Percentiles rank a stretch among this genome's conserved stretches.
Conservation (phyloP, 108 stramenopile species). For the Skeletonema menzelii region DNA sequence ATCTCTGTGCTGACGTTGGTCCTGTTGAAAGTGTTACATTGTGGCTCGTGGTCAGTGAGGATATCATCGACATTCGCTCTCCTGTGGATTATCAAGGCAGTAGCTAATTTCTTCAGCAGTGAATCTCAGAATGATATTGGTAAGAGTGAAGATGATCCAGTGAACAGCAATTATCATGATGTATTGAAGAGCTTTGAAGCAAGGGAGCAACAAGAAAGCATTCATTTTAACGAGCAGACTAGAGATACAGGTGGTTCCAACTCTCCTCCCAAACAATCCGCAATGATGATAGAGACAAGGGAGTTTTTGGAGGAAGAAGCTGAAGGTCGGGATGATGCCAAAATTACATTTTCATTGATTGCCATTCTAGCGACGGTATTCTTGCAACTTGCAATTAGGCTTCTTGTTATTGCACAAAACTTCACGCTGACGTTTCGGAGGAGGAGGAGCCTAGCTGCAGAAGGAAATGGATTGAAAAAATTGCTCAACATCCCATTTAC, state of each 20-base stretch:
- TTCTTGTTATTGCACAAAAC: constrained; percentile 36
- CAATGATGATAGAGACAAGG: constrained; percentile 8
- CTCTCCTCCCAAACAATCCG: not conserved
- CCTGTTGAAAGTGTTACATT: constrained; percentile 10
- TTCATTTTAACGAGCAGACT: constrained; percentile 1
- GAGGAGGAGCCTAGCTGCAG: constrained; percentile 2
- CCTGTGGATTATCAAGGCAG: constrained; percentile 17
- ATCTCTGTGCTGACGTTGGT: not conserved
- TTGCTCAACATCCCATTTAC: constrained; percentile 38
- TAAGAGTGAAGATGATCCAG: constrained; percentile 1
- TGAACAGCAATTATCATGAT: not conserved
- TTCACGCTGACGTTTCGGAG: constrained; percentile 19
- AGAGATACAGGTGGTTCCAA: not conserved
- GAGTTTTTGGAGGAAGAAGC: constrained; percentile 11
- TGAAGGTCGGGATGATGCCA: not conserved
- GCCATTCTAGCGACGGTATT: constrained; percentile 27
- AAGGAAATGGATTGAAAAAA: not conserved
- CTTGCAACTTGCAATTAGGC: constrained; percentile 25
- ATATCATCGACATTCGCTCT: constrained; percentile 18
- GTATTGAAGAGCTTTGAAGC: constrained; percentile 14
- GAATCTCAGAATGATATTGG: not conserved
- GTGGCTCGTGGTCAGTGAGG: constrained; percentile 6
- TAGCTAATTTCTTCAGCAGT: not conserved
- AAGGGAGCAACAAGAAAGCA: not conserved
- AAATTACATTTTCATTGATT: constrained; percentile 26